Conservation (phyloP, 208 protist genomes). For the Acanthamoeba royreba region DNA sequence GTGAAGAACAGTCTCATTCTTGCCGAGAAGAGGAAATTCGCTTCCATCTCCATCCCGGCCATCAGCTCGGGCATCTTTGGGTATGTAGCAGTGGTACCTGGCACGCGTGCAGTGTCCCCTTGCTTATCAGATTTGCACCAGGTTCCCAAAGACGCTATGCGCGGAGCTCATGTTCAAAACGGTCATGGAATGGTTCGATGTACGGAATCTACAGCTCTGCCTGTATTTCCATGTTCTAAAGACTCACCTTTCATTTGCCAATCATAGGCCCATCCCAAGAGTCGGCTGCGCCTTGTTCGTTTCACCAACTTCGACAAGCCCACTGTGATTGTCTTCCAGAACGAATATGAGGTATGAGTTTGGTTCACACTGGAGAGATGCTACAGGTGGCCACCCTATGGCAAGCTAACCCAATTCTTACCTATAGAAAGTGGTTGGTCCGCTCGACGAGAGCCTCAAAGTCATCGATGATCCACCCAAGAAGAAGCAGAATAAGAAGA, state of each 20-base stretch:
- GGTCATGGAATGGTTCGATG: neutral
- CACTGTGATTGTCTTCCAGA: conserved; percentile 21
- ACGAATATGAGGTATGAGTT: neutral
- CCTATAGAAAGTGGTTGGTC: neutral
- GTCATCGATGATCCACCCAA: neutral
- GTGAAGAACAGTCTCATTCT: neutral
- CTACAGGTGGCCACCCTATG: neutral
- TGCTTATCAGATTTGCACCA: neutral
- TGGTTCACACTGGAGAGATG: neutral
- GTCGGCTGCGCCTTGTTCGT: neutral
- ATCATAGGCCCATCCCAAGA: neutral
- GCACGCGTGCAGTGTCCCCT: neutral
- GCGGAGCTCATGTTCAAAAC: conserved; percentile 39
- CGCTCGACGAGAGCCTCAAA: neutral
- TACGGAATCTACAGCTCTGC: neutral
- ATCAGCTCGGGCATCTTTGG: conserved; percentile 34
- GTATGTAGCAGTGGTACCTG: neutral
- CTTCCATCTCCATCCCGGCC: neutral
- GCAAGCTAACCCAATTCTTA: neutral
- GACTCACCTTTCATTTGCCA: neutral
- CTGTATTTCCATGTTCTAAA: neutral
- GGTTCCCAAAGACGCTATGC: neutral
- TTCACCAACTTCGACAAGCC: conserved; percentile 40
- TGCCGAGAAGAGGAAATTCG: conserved; percentile 9
- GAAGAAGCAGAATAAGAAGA: neutral